phyloP scores from a whole-genome alignment of 2,329 filamentous ascomycete genomes.

The Ophiostoma populinum region DNA sequence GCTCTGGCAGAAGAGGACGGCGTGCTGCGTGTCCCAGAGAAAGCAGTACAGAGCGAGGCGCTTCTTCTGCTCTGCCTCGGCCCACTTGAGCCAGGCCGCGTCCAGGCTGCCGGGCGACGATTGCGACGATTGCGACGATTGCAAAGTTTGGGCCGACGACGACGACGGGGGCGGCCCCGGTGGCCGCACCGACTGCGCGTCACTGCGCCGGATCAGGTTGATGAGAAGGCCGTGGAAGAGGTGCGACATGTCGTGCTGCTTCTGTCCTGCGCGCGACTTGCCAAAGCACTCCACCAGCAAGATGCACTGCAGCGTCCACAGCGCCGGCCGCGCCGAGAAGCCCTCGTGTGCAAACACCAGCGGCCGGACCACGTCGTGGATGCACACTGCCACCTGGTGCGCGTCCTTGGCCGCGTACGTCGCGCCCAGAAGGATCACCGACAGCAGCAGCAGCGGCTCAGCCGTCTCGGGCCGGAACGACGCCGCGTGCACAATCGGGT shows the following conservation, averaged over 20 bases:
- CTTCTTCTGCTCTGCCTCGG: constrained; percentile 9
- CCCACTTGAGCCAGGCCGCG: constrained; percentile 6
- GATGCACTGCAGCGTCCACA: constrained; percentile 11
- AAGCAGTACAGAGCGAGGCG: constrained; percentile 10
- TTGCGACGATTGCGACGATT: no score
- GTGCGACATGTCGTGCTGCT: constrained; percentile 12
- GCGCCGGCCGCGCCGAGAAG: constrained; percentile 8
- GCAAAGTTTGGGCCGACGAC: no score
- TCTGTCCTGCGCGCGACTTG: constrained; percentile 11
- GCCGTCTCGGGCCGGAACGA: background rate
- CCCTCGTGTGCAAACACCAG: constrained; percentile 9
- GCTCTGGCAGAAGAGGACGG: constrained; percentile 12
- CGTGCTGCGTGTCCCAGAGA: constrained; percentile 12
- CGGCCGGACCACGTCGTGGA: constrained; percentile 11
- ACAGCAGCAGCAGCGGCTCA: constrained; percentile 9
- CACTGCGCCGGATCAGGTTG: constrained; percentile 10
- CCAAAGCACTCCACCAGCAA: constrained; percentile 11
- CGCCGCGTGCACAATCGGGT: constrained; percentile 9
- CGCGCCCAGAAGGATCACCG: constrained; percentile 8
- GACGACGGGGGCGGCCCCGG: background rate
- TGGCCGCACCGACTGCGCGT: constrained; percentile 9
- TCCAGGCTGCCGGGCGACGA: no score
- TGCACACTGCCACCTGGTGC: constrained; percentile 10
- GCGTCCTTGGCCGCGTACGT: constrained; percentile 11
- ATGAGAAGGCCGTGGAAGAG: constrained; percentile 11